Percentiles rank a stretch among this genome's conserved stretches.
Conservation (phyloP, 352 stramenopile species). For the Phytophthora boehmeriae region DNA sequence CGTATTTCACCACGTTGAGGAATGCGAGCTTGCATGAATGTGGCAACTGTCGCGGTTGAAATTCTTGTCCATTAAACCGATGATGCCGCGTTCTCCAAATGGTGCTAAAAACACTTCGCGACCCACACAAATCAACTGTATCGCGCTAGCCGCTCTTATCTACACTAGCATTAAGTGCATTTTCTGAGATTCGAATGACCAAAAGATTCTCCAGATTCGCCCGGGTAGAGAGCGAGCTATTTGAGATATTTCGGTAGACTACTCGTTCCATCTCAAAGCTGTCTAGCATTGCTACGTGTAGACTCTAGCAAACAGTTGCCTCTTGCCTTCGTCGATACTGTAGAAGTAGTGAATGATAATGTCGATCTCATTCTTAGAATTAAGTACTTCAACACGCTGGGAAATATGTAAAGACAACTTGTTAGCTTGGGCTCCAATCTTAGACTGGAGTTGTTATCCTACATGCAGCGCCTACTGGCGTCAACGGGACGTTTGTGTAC, state of each 20-base stretch:
- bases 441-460: too few species aligned
- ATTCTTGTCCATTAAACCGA: constrained; percentile 14
- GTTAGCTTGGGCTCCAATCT: too few species aligned
- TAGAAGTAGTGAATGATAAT: constrained; percentile 23
- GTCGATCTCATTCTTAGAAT: too few species aligned
- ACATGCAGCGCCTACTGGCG: too few species aligned
- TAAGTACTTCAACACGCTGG: too few species aligned
- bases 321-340: constrained; percentile 13
- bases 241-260: constrained; percentile 12
- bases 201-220: constrained; percentile 21
- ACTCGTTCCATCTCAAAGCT: constrained; percentile 15
- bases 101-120: constrained; percentile 2
- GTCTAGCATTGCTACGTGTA: too few species aligned
- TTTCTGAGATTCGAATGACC: constrained; percentile 9
- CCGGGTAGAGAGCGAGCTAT: constrained; percentile 11
- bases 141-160: too few species aligned
- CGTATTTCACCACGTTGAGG: constrained; percentile 9
- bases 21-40: constrained; percentile 8
- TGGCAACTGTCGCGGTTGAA: constrained; percentile 7
- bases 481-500: too few species aligned
- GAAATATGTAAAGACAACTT: too few species aligned
- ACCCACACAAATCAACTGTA: constrained; percentile 16
- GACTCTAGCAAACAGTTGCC: constrained; percentile 19
- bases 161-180: constrained; percentile 14
- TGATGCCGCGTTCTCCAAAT: constrained; percentile 18